Conservation (phyloP, 2,329 filamentous ascomycete species). For the Botryotinia narcissicola region DNA sequence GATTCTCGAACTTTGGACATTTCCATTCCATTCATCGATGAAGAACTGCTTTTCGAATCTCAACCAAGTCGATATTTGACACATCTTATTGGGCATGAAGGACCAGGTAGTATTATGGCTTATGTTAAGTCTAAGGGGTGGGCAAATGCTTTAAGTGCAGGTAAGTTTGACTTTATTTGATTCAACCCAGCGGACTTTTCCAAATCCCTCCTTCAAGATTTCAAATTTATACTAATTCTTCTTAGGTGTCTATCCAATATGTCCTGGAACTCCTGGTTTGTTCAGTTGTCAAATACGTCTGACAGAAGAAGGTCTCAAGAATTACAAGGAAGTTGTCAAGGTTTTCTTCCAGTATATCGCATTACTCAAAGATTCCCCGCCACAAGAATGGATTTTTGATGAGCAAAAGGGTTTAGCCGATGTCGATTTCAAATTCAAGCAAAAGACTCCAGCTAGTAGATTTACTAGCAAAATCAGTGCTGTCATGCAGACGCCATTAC, state of each 20-base stretch:
- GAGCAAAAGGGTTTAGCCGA: slow-evolving; percentile 89
- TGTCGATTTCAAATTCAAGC: slow-evolving; percentile 91
- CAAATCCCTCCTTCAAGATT: neutral
- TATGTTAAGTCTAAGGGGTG: slow-evolving; percentile 72
- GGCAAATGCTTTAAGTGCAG: slow-evolving; percentile 64
- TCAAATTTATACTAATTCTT: neutral
- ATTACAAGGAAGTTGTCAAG: slow-evolving; percentile 65
- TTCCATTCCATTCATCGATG: slow-evolving; percentile 67
- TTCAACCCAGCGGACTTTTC: neutral
- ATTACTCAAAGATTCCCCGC: slow-evolving; percentile 74
- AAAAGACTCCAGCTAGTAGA: slow-evolving; percentile 84
- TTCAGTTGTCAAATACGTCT: slow-evolving; percentile 65
- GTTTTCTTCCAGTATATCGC: slow-evolving; percentile 79
- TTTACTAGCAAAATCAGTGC: slow-evolving; percentile 84
- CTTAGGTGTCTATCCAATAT: slow-evolving; percentile 57
- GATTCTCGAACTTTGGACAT: slow-evolving; percentile 65
- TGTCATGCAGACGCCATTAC: slow-evolving; percentile 87
- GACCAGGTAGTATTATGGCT: slow-evolving; percentile 69
- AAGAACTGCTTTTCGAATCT: slow-evolving; percentile 64
- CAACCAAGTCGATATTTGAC: slow-evolving; percentile 69
- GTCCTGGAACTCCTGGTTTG: slow-evolving; percentile 61
- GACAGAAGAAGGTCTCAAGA: slow-evolving; percentile 58
- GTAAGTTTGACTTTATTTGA: slow-evolving; percentile 23
- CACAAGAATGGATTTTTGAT: slow-evolving; percentile 90
- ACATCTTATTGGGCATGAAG: slow-evolving; percentile 72